phyloP scores from a whole-genome alignment of 352 stramenopile genomes.

The Chrysophaeum taylorii region DNA sequence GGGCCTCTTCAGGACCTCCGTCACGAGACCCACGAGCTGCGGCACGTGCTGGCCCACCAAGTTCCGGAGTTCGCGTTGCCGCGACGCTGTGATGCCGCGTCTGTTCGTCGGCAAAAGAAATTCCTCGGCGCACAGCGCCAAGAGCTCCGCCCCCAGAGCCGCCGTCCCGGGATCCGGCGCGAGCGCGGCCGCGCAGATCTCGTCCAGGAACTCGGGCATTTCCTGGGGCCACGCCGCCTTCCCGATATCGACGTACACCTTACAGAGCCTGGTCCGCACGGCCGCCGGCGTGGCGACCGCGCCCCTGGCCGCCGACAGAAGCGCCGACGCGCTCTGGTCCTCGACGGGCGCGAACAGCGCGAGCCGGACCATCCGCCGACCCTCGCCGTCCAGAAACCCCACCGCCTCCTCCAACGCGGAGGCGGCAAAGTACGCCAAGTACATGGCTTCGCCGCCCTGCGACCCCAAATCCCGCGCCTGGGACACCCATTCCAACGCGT shows the following conservation, averaged over 20 bases:
- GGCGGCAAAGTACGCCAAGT: constrained; percentile 1
- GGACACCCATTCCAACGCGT: neutral
- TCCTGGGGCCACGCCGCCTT: constrained; percentile 3
- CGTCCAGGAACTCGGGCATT: neutral
- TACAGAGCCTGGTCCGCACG: neutral
- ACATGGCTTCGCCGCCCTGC: neutral
- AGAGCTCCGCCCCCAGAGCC: constrained; percentile 2
- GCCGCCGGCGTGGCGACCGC: neutral
- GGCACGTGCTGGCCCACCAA: neutral
- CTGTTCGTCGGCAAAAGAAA: too few relatives aligned
- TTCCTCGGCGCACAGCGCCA: neutral
- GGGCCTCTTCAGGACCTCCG: neutral
- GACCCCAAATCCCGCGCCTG: neutral
- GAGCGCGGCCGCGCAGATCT: neutral
- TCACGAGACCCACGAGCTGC: neutral
- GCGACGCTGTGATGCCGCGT: neutral
- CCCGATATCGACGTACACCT: constrained; percentile 4
- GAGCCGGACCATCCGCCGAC: neutral
- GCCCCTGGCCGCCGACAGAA: neutral
- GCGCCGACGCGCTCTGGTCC: neutral
- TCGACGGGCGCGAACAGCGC: neutral
- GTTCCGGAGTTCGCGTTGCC: neutral
- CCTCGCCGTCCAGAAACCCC: neutral
- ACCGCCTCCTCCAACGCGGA: constrained; percentile 8
- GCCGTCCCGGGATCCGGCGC: neutral